Base-by-base conservation (phyloP, 768 basidiomycete genomes). In the Tulasnella sp. region DNA sequence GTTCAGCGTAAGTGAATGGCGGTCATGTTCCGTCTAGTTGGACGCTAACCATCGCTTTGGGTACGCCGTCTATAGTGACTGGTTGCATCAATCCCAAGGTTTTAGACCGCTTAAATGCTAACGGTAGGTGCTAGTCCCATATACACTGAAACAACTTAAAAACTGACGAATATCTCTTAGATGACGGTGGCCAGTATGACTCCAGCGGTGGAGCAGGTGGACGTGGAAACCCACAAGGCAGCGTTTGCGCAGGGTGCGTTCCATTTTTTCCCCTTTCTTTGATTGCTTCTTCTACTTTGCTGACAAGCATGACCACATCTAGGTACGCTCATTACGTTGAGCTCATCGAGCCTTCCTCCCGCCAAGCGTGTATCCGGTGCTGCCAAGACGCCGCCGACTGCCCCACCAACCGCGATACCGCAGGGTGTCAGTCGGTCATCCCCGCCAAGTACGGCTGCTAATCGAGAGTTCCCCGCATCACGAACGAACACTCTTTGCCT, bases 341-440 rank as follows among this genome's bases (percentile, higher is more conserved):
- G 52, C 29, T 61, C 26, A 52, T 61, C 32, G 59, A 61, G 17
- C 59, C 59, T n/a, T 19, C 15, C 15, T 51, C n/a, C 59, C 53
- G 52, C 38, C 59, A 51, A 5, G 59, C 51, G n/a, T 61, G 59
- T 51, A 61, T 61, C 23, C 59, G 59, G 19, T 61, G 59, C 52
- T 61, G 59, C 51, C 51, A 61, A 52, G 59, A 61, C 30, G 21
- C 30, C 27, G 42, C 21, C 19, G 59, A 61, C 32, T 61, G 59
- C 29, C 59, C 59, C 29, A 42, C 45, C 41, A 54, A 61, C 41
- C 32, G 53, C 30, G 58, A 61, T 53, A 61, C 59, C 51, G 55
- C 55, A 19, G 59, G 59, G 19, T 61, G 59, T 51, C 59, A 30
- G 15, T 38, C 17, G 11, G 51, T 61, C 26, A 61, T 61, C 27